A percentile compares a stretch with the other conserved stretches of the same genome.
These are phyloP conservation scores for Omphalea diandra DNA, from an alignment of 441 rosid genomes.

Conservation along the genomic window DNA sequence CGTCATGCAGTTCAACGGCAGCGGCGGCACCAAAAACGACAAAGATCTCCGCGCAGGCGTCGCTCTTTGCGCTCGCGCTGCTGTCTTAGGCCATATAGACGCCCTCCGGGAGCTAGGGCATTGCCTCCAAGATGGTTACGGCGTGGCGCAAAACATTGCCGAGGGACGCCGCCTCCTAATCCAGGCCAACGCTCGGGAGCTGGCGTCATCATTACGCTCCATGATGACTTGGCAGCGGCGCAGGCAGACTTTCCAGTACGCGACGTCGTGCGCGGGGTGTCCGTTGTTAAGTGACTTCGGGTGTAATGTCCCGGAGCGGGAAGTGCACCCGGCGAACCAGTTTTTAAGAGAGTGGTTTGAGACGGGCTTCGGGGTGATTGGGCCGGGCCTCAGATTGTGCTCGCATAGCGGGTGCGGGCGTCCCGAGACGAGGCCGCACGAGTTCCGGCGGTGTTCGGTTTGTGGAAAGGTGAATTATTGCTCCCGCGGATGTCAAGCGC, in stretches of 20 bases:
- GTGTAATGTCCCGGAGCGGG: constrained; percentile 46
- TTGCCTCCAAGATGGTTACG: constrained; percentile 94
- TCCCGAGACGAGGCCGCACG: constrained; percentile 74
- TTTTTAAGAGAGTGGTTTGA: constrained; percentile 76
- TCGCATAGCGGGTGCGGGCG: constrained; percentile 78
- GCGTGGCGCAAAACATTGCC: constrained; percentile 49
- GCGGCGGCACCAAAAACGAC: constrained; percentile 65
- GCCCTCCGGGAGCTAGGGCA: constrained; percentile 88
- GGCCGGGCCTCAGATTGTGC: constrained; percentile 51
- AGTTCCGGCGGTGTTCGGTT: constrained; percentile 80
- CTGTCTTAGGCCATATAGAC: constrained; percentile 68
- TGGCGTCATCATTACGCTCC: constrained; percentile 39
- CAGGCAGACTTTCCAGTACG: neutral
- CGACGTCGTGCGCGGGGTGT: constrained; percentile 18
- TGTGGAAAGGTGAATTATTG: constrained; percentile 84
- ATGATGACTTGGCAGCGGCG: constrained; percentile 14
- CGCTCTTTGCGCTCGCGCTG: constrained; percentile 74
- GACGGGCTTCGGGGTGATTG: constrained; percentile 28
- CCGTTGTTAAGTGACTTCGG: constrained; percentile 53
- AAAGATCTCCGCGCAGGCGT: constrained; percentile 78
- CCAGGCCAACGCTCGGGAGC: constrained; percentile 82
- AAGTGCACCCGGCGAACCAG: constrained; percentile 63
- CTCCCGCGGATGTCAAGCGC: constrained; percentile 86
- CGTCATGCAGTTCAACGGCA: constrained; percentile 90
- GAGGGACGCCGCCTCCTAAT: constrained; percentile 71